phyloP scores from a whole-genome alignment of 163 green algal species.

The Chlamydomonas reinhardtii region DNA sequence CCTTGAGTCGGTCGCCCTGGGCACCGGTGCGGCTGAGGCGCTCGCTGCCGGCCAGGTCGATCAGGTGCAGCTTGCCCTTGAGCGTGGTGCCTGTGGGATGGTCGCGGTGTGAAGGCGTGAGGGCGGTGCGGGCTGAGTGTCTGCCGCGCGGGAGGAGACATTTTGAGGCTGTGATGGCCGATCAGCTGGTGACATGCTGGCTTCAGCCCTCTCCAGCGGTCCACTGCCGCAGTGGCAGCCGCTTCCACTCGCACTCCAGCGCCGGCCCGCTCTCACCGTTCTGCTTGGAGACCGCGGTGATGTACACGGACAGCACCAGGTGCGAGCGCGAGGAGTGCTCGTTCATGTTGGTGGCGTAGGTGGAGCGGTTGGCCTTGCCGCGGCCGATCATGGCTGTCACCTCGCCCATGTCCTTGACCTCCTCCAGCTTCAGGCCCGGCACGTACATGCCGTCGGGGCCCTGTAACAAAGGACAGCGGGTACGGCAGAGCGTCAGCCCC shows the following conservation, averaged over 20 bases:
- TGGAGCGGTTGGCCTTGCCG: slow-evolving; percentile 72
- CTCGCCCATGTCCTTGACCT: slow-evolving; percentile 55
- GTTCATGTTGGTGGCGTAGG: slow-evolving; percentile 85
- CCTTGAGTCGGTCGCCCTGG: slow-evolving; percentile 80
- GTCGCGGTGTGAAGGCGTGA: too few species aligned
- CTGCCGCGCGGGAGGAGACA: too few species aligned
- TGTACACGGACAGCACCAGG: slow-evolving; percentile 74
- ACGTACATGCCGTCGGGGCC: slow-evolving; percentile 66
- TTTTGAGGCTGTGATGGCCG: too few species aligned
- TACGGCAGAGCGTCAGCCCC: too few species aligned
- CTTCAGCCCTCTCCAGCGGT: too few species aligned
- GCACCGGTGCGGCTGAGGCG: slow-evolving; percentile 63
- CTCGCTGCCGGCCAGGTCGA: slow-evolving; percentile 80
- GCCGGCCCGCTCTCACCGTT: not conserved
- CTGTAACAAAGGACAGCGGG: not conserved
- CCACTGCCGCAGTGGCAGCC: too few species aligned
- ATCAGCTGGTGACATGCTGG: too few species aligned
- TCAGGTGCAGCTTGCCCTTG: slow-evolving; percentile 71
- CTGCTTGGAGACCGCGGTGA: slow-evolving; percentile 12
- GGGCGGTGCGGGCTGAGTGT: not conserved
- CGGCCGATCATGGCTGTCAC: slow-evolving; percentile 63
- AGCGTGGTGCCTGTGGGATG: slow-evolving; percentile 39
- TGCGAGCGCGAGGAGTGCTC: slow-evolving; percentile 79
- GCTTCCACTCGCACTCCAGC: too few species aligned
- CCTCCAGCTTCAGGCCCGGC: slow-evolving; percentile 59